Conservation (phyloP, 805 yeast species). For the Spathaspora sp. region DNA sequence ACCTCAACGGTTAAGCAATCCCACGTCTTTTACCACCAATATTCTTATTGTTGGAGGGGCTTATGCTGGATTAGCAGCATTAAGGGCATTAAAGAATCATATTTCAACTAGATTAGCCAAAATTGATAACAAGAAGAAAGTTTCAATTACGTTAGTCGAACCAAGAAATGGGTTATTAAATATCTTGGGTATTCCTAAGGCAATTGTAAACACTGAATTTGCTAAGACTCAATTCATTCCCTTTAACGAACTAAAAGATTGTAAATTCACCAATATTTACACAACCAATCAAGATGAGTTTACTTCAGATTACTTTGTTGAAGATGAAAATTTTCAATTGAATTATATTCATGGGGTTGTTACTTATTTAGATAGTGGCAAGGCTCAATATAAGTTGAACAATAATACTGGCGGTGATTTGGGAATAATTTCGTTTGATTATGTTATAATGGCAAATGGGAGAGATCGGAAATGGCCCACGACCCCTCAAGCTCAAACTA, state of each 20-base stretch:
- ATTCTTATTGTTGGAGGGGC: constrained; percentile 41
- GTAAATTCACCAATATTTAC: constrained; percentile 25
- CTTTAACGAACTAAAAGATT: constrained; percentile 23
- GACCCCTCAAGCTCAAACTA: constrained; percentile 44
- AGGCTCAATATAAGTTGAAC: constrained; percentile 24
- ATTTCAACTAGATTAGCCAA: constrained; percentile 9
- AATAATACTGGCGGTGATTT: constrained; percentile 4
- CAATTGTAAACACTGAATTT: constrained; percentile 35
- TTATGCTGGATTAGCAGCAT: constrained; percentile 36
- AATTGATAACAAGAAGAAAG: constrained; percentile 2
- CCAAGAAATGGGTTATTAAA: constrained; percentile 39
- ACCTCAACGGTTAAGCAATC: background rate
- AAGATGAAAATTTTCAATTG: constrained; percentile 15
- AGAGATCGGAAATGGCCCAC: constrained; percentile 53
- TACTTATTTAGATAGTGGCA: constrained; percentile 18
- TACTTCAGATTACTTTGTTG: constrained; percentile 12
- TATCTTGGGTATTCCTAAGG: constrained; percentile 36
- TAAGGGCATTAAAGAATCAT: constrained; percentile 25
- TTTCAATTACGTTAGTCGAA: constrained; percentile 34
- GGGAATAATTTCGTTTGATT: constrained; percentile 37
- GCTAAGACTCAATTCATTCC: constrained; percentile 36
- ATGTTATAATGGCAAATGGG: constrained; percentile 46
- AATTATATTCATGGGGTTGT: constrained; percentile 34
- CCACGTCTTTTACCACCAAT: constrained; percentile 25
- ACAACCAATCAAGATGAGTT: constrained; percentile 16